Base-by-base conservation (phyloP, 1,284 basidiomycete genomes). In the Heterobasidion irregulare region DNA sequence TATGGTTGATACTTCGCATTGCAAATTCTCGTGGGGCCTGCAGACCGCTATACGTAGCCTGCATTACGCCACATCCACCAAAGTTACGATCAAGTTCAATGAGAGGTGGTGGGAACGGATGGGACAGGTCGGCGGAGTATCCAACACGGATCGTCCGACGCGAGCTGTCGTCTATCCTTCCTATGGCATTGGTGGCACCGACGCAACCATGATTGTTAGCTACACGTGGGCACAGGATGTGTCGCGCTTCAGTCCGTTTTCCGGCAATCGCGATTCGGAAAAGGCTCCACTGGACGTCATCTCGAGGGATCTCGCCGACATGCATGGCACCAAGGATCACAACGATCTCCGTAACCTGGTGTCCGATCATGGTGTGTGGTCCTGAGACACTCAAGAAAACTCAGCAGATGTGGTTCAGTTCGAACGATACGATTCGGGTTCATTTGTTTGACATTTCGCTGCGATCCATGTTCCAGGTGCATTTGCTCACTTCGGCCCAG, bases 81-180 rank as follows among this genome's bases (percentile, higher is more conserved):
- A 72, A 59, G 61, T 71, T 32, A 68, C 63, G 10, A 61, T 71
- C 45, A 63, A 67, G 55, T 71, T 71, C 64, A 63, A 58, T 41
- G 61, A 58, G 10, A 59, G 64, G 6, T 71, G 69, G 69, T 71
- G 70, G 69, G 62, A 68, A 57, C 46, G 56, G 10, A 54, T 56
- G 44, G 53, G 41, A 10, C 12, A 41, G 9, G 49, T 57, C 32
- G 67, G 67, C 32, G 68, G 67, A 6, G 59, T 59, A 26, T 63
- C 64, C 3, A 60, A 54, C 52, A 70, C 68, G 0, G 69, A 72
- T 54, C 58, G 63, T 16, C 66, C 64, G 16, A 60, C 62, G 12
- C 67, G 69, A 10, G 58, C 58, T 32, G 61, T 68, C 15, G 67
- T 72, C 2, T 72, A 72, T 58, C 70, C 70, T 4, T 64, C 62